These are phyloP conservation scores for Stentor roeselii DNA, from an alignment of 73 alveolate species.

Conservation along the genomic window DNA sequence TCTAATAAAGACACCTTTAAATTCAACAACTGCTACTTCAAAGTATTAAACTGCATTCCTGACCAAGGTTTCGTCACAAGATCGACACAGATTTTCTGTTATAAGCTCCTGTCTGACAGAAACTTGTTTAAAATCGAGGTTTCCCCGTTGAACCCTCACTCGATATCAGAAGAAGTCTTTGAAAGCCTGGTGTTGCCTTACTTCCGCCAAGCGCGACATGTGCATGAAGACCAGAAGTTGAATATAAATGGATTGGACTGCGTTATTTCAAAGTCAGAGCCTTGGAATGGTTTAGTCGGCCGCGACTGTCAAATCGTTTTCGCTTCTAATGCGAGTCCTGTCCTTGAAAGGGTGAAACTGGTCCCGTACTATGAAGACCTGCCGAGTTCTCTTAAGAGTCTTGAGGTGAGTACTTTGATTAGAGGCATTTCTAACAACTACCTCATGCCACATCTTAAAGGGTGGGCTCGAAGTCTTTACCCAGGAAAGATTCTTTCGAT, in stretches of 20 bases:
- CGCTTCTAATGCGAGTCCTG: not conserved
- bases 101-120: not conserved
- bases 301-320: not conserved
- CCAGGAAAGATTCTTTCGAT: not conserved
- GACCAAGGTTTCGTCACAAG: conserved; percentile 4
- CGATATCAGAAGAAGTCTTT: not conserved
- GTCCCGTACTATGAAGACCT: conserved; percentile 8
- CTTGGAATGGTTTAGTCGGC: not conserved
- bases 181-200: not conserved
- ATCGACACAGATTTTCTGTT: not conserved
- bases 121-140: not conserved
- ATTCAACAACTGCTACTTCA: not conserved
- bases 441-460: conserved; percentile 7
- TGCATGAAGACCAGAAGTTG: not conserved
- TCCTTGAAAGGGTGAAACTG: not conserved
- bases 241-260: not conserved
- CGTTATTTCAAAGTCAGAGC: not conserved
- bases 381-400: not conserved
- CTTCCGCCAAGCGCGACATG: not conserved
- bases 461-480: not conserved
- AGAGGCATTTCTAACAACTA: not conserved
- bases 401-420: not conserved
- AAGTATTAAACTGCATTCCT: not conserved
- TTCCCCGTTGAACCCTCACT: not conserved
- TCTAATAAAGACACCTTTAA: conserved; percentile 3